phyloP scores from a whole-genome alignment of 345 rosid genomes.

The Citrus sinensis region DNA sequence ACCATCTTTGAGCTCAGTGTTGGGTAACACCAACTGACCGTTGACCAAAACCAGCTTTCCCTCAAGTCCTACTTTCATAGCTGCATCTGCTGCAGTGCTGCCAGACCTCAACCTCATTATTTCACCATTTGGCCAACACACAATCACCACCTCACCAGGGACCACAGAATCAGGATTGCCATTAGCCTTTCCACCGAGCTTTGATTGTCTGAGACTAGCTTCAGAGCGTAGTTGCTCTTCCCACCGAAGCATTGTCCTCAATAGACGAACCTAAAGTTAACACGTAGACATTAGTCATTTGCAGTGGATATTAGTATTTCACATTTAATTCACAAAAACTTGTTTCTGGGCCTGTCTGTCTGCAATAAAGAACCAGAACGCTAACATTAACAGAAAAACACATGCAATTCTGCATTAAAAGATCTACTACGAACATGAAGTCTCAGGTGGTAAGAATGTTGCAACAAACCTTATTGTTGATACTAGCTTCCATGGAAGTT shows the following conservation, averaged over 20 bases:
- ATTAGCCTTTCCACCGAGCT: constrained; percentile 13
- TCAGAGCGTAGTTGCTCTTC: constrained; percentile 59
- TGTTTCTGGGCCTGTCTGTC: background rate
- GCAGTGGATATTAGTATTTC: background rate
- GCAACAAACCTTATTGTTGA: constrained; percentile 60
- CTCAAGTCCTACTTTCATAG: constrained; percentile 54
- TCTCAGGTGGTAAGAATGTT: background rate
- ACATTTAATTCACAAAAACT: background rate
- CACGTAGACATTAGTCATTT: background rate
- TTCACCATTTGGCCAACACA: constrained; percentile 65
- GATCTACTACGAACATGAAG: background rate
- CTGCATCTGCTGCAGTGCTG: constrained; percentile 82
- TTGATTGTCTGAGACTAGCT: constrained; percentile 29
- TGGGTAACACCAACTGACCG: constrained; percentile 56
- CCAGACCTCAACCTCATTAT: constrained; percentile 61
- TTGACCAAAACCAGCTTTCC: constrained; percentile 61
- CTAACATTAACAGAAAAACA: background rate
- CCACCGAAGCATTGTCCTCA: constrained; percentile 78
- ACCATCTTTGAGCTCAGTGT: constrained; percentile 66
- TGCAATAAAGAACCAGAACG: background rate
- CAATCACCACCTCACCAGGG: constrained; percentile 59
- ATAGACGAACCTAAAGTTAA: constrained; percentile 43
- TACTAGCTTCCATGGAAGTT: constrained; percentile 46
- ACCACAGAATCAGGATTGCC: constrained; percentile 17
- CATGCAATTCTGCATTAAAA: background rate